A percentile compares a stretch with the other conserved stretches of the same genome.
Evolutionary conservation across 2,329 filamentous ascomycete species (phyloP).

Genomic region (Colletotrichum trifolii): DNA sequence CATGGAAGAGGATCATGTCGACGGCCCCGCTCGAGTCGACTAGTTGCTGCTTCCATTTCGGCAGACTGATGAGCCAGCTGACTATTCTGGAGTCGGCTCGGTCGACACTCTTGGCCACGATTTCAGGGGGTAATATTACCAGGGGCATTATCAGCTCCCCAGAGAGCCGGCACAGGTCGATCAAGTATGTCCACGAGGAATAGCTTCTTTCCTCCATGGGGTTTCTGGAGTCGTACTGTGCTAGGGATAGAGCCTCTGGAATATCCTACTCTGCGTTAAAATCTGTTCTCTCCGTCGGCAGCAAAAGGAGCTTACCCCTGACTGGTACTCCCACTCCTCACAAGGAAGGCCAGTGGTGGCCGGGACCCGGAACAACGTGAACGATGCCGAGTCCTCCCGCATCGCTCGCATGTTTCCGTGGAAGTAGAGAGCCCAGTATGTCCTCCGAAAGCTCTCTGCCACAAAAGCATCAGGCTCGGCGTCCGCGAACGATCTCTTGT

Average conservation of each 20-base stretch:
- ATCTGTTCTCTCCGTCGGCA: background rate
- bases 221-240: conserved; percentile 49
- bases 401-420: conserved; percentile 41
- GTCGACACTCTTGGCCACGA: conserved; percentile 41
- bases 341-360: conserved; percentile 51
- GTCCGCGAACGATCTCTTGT: conserved; percentile 46
- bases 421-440: conserved; percentile 53
- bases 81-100: conserved; percentile 51
- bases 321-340: conserved; percentile 53
- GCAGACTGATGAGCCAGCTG: conserved; percentile 51
- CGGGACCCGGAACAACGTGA: conserved; percentile 43
- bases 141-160: conserved; percentile 46
- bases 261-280: conserved; percentile 43
- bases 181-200: conserved; percentile 52
- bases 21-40: conserved; percentile 49
- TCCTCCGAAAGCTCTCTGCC: conserved; percentile 54
- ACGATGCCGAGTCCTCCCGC: conserved; percentile 39
- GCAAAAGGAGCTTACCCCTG: conserved; percentile 46
- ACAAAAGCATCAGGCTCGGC: conserved; percentile 47
- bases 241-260: conserved; percentile 46
- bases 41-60: conserved; percentile 51
- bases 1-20: conserved; percentile 52
- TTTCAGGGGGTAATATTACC: conserved; percentile 39
- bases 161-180: conserved; percentile 50
- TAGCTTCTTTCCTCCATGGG: conserved; percentile 48